Evolutionary conservation across 2,329 filamentous ascomycete species (phyloP), one percentile per base, ranked within the genome.

Genomic region (Aspergillus quadrilineatus): DNA sequence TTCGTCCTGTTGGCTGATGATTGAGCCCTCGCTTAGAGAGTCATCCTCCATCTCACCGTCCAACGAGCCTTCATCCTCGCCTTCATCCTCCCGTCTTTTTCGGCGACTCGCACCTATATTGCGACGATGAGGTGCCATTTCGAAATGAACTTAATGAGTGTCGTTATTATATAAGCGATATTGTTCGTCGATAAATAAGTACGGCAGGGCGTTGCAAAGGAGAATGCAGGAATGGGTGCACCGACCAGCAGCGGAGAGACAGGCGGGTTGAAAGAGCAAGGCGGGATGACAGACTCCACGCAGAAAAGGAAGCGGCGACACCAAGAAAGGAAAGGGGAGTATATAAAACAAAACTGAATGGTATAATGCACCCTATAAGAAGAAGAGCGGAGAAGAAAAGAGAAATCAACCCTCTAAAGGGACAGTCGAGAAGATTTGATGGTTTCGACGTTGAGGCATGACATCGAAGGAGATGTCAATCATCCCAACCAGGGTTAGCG

Each of bases 21-120:
- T 73, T 10, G 85, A 86, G 37, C 77, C 80, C 69, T 87, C 85
- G 69, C 83, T 87, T 72, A 85, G 75, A 41, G 85, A 87, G 68
- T 87, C 85, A 63, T 85, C 83, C 50, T 82, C 80, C 55, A 82
- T 63, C 53, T 79, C 79, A 41, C 77, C 81, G 50, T 76, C 77
- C 58, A 82, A 57, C 44, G 76, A 79, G 48, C 72, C 73, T 59
- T 80, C 78, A 58, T 80, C 78, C 63, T 79, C 77, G 48, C 76
- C 78, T 57, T 80, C 78, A 59, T 80, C 79, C 56, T 79, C 76
- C 56, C 70, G 69, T 59, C 75, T 72, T 64, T 74, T 70, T 58
- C 77, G 71, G 61, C 77, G 72, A 63, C 77, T 78, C 48, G 74
- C 70, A 58, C 76, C 72, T 55, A 79, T 75, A 52, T 75, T 73